A percentile compares a stretch with the other conserved stretches of the same genome.
Conservation (phyloP, 2,329 filamentous ascomycete species). For the Exophiala phaeomuriformis region DNA sequence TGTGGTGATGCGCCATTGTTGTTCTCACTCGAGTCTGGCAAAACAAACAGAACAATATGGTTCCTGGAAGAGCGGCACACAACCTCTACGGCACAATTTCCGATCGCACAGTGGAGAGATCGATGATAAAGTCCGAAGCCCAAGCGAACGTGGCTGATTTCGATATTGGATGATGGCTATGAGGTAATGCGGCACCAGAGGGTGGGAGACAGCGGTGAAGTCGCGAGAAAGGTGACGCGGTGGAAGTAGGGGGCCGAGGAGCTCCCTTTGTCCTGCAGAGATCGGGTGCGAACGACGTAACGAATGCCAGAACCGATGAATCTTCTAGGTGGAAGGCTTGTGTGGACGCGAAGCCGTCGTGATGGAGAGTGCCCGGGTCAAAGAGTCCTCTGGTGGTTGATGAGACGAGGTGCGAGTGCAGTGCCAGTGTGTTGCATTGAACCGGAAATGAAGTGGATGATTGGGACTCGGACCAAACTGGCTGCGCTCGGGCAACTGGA, state of each 20-base stretch:
- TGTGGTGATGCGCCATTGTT: constrained; percentile 19
- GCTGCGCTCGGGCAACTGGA: background rate
- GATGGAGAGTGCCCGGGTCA: background rate
- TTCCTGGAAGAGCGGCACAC: too few species aligned
- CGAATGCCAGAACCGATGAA: background rate
- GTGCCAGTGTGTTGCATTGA: background rate
- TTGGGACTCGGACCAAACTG: background rate
- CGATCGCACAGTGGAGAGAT: too few species aligned
- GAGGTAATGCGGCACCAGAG: background rate
- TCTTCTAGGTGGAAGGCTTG: background rate
- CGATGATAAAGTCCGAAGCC: too few species aligned
- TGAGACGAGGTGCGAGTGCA: background rate
- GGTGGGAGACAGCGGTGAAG: constrained; percentile 1
- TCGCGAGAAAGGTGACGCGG: constrained; percentile 7
- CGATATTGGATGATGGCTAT: too few species aligned
- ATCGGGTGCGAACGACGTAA: background rate
- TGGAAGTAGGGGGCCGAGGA: background rate
- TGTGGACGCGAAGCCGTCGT: background rate
- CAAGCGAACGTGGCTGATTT: too few species aligned
- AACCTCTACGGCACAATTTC: too few species aligned
- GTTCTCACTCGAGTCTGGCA: background rate
- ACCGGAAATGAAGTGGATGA: background rate
- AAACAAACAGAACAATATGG: background rate
- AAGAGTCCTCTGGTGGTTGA: background rate
- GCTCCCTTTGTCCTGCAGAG: background rate